Conservation (phyloP, 2,329 filamentous ascomycete species). For the Aplosporella prunicola region DNA sequence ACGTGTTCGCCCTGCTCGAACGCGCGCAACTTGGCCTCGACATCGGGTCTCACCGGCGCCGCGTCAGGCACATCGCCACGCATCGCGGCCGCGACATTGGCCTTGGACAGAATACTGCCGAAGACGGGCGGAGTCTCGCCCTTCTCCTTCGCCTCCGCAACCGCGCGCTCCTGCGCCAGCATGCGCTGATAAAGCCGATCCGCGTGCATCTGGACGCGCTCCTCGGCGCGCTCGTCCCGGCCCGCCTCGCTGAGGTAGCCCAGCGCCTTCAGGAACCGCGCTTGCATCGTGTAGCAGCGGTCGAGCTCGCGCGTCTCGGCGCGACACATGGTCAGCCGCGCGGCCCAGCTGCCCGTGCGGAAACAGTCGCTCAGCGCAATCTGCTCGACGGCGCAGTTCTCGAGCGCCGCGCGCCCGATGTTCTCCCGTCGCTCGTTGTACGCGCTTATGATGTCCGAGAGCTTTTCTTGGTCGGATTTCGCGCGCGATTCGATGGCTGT, state of each 20-base stretch:
- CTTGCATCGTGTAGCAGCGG: slow-evolving; percentile 82
- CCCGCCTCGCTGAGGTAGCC: slow-evolving; percentile 69
- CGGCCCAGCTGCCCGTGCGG: slow-evolving; percentile 52
- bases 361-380: slow-evolving; percentile 77
- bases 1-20: neutral
- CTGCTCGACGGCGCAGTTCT: slow-evolving; percentile 89
- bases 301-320: slow-evolving; percentile 69
- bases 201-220: slow-evolving; percentile 83
- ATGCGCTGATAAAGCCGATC: slow-evolving; percentile 84
- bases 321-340: slow-evolving; percentile 70
- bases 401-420: slow-evolving; percentile 72
- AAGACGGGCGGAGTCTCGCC: slow-evolving; percentile 48
- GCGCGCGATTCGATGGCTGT: slow-evolving; percentile 57
- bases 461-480: slow-evolving; percentile 69
- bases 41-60: neutral
- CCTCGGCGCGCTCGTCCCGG: slow-evolving; percentile 62
- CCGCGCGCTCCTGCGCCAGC: slow-evolving; percentile 66
- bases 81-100: slow-evolving; percentile 18
- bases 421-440: slow-evolving; percentile 73
- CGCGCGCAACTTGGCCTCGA: neutral
- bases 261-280: slow-evolving; percentile 80
- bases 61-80: slow-evolving; percentile 1
- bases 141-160: slow-evolving; percentile 58
- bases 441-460: slow-evolving; percentile 68
- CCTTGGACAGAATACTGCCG: slow-evolving; percentile 38